Evolutionary conservation across 2,329 filamentous ascomycete species (phyloP).

Genomic region (Diaporthe aspalathi): DNA sequence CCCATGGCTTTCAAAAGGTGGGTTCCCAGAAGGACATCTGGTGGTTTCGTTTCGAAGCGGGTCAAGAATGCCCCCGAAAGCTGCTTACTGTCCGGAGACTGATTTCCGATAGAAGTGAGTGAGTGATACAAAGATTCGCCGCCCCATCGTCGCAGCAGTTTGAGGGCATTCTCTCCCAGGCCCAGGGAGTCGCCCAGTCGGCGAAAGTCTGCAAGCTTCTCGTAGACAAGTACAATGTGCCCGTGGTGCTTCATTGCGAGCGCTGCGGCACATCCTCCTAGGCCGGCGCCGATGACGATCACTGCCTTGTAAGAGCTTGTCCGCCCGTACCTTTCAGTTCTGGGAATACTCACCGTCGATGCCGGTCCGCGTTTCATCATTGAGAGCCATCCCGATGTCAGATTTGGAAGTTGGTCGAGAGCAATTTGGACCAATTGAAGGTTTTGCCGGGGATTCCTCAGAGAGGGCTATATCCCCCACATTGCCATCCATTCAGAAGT

Average conservation of each 20-base stretch:
- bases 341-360: constrained; percentile 15
- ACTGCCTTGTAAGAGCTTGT: constrained; percentile 45
- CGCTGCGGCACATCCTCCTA: constrained; percentile 61
- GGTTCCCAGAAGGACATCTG: no score
- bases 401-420: neutral
- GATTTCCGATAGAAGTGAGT: constrained; percentile 58
- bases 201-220: constrained; percentile 56
- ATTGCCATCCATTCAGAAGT: neutral
- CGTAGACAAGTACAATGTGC: constrained; percentile 56
- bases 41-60: no score
- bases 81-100: constrained; percentile 57
- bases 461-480: no score
- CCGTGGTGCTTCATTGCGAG: constrained; percentile 60
- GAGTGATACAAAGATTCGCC: constrained; percentile 50
- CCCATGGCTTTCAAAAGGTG: no score
- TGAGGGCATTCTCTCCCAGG: constrained; percentile 59
- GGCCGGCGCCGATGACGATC: constrained; percentile 61
- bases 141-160: constrained; percentile 58
- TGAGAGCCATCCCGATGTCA: neutral
- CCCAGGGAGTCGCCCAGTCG: constrained; percentile 58
- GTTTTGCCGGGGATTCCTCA: accelerated
- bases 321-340: neutral
- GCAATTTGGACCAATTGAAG: no score
- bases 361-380: neutral
- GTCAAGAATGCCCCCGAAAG: no score